These are phyloP conservation scores for Thielaviopsis punctulata DNA, from an alignment of 2,329 filamentous ascomycete species.

Conservation along the genomic window DNA sequence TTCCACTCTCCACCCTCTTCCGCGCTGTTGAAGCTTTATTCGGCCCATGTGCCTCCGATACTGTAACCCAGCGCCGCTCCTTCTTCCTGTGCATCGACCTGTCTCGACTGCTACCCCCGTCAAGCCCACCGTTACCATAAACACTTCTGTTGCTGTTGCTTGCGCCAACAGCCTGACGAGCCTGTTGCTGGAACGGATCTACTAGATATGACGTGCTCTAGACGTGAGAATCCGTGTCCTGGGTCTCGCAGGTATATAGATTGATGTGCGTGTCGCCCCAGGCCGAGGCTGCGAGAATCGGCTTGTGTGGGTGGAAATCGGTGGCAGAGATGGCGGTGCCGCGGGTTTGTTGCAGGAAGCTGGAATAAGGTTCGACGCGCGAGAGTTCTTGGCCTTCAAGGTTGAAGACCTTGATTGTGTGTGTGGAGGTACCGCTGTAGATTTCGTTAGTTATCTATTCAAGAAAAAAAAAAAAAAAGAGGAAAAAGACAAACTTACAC, in stretches of 20 bases:
- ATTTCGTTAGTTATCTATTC: slow-evolving; percentile 1
- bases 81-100: background rate
- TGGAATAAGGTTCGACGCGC: slow-evolving; percentile 75
- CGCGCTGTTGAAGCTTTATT: background rate
- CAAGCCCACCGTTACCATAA: background rate
- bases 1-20: background rate
- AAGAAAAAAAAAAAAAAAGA: background rate
- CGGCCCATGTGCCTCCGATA: background rate
- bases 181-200: slow-evolving; percentile 6
- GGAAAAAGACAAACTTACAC: slow-evolving; percentile 44
- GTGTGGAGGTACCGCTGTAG: slow-evolving; percentile 65
- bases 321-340: slow-evolving; percentile 72
- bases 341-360: slow-evolving; percentile 67
- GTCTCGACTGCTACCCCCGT: background rate
- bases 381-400: slow-evolving; percentile 66
- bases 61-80: background rate
- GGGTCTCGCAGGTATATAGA: slow-evolving; percentile 55
- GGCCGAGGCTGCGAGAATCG: slow-evolving; percentile 76
- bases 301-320: slow-evolving; percentile 87
- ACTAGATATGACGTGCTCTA: slow-evolving; percentile 4
- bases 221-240: slow-evolving; percentile 17
- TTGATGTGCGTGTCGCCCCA: slow-evolving; percentile 82
- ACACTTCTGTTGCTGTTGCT: background rate
- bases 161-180: background rate
- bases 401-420: slow-evolving; percentile 85